A percentile compares a stretch with the other conserved stretches of the same genome.
phyloP scores from a whole-genome alignment of 306 rosid genomes.

The Quercus variabilis region DNA sequence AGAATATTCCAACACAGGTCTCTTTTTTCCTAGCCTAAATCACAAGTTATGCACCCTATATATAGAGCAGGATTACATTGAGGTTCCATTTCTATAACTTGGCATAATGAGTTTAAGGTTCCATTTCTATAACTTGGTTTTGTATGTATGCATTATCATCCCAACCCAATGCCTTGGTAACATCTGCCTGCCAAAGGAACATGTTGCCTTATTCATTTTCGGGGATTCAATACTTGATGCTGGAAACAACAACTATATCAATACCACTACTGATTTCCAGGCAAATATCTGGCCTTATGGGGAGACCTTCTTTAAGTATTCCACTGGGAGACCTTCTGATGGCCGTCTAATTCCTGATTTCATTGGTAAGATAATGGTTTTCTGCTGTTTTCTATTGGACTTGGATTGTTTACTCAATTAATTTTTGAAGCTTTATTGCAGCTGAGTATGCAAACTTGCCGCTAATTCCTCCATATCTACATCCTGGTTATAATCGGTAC shows the following conservation, averaged over 20 bases:
- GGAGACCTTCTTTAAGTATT: neutral
- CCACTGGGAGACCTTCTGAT: neutral
- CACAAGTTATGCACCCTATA: too few relatives aligned
- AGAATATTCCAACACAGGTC: too few relatives aligned
- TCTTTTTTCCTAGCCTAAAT: too few relatives aligned
- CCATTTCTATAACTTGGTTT: conserved; percentile 4
- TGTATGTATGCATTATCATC: neutral
- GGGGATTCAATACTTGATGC: conserved; percentile 58
- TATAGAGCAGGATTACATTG: neutral
- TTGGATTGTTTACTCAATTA: neutral
- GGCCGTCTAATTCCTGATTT: conserved; percentile 32
- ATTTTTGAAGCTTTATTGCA: neutral
- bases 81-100: conserved; percentile 2
- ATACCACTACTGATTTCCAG: neutral
- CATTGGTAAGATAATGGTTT: conserved; percentile 29
- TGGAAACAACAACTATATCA: conserved; percentile 55
- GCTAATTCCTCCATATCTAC: neutral
- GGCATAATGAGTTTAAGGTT: conserved; percentile 9
- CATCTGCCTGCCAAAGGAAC: conserved; percentile 14
- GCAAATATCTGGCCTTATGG: neutral
- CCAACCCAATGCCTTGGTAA: neutral
- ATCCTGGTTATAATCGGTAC: conserved; percentile 5
- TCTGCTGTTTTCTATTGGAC: neutral
- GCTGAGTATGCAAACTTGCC: neutral
- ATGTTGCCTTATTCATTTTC: conserved; percentile 39